phyloP scores from a whole-genome alignment of 805 yeast genomes.

The Debaryomyces castellii region DNA sequence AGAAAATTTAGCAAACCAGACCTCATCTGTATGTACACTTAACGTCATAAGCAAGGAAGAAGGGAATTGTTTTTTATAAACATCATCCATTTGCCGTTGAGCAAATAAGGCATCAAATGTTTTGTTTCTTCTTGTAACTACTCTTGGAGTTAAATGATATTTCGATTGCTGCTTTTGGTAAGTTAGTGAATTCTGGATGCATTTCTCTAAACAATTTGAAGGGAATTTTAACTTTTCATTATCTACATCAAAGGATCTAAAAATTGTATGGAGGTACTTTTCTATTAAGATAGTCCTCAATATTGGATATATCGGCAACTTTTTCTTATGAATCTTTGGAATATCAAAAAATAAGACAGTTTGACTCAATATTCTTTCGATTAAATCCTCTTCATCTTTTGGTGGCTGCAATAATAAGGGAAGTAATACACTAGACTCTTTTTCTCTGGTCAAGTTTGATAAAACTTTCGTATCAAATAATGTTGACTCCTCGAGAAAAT shows the following conservation, averaged over 20 bases:
- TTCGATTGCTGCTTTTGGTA: constrained; percentile 25
- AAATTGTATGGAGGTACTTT: constrained; percentile 2
- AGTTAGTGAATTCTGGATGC: constrained; percentile 20
- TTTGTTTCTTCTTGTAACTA: constrained; percentile 4
- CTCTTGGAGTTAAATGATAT: constrained; percentile 29
- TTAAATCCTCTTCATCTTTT: constrained; percentile 8
- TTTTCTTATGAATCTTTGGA: background rate
- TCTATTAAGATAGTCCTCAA: constrained; percentile 5
- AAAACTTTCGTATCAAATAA: constrained; percentile 9
- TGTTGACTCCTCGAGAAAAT: background rate
- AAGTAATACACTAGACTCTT: constrained; percentile 23
- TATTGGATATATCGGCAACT: background rate
- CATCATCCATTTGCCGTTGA: constrained; percentile 10
- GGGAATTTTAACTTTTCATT: constrained; percentile 16
- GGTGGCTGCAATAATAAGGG: constrained; percentile 19
- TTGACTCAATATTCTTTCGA: constrained; percentile 9
- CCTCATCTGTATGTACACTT: constrained; percentile 64
- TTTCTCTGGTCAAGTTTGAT: constrained; percentile 18
- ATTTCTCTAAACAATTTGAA: constrained; percentile 18
- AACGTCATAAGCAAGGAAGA: constrained; percentile 46
- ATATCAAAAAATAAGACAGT: constrained; percentile 9
- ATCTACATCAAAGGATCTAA: constrained; percentile 1
- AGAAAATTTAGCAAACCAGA: constrained; percentile 80
- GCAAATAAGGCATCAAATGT: constrained; percentile 12
- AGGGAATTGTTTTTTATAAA: constrained; percentile 41